Conservation (phyloP, 2,329 filamentous ascomycete species). For the Aspergillus arachidicola region DNA sequence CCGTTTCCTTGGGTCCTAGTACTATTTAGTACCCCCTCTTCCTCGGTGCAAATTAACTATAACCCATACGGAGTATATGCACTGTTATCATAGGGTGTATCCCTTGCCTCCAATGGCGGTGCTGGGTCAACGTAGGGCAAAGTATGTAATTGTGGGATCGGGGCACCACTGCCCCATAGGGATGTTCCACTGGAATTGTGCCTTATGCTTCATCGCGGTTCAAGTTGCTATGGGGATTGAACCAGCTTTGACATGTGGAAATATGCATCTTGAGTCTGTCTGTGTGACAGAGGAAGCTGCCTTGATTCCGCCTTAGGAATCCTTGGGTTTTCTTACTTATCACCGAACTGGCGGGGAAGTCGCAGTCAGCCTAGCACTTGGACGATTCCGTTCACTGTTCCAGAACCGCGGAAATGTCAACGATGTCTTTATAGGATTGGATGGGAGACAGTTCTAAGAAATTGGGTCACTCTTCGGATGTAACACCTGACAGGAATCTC, state of each 20-base stretch:
- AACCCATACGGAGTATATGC: not conserved
- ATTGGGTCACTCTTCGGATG: not conserved
- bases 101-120: not conserved
- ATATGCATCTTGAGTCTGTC: not conserved
- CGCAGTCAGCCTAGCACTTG: not conserved
- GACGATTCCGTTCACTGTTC: not conserved
- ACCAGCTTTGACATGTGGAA: not conserved
- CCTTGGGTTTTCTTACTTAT: not conserved
- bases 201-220: not conserved
- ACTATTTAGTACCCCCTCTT: not conserved
- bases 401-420: not conserved
- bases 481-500: not conserved
- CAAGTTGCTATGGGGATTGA: not conserved
- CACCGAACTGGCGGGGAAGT: not conserved
- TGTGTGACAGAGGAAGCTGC: not conserved
- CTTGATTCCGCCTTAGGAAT: not conserved
- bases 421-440: not conserved
- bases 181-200: not conserved
- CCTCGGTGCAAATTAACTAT: not conserved
- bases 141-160: not conserved
- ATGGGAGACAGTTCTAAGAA: not conserved
- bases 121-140: not conserved
- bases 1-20: not conserved
- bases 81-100: not conserved
- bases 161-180: not conserved